Conservation (phyloP, 345 rosid species). For the Aquilaria malaccensis region DNA sequence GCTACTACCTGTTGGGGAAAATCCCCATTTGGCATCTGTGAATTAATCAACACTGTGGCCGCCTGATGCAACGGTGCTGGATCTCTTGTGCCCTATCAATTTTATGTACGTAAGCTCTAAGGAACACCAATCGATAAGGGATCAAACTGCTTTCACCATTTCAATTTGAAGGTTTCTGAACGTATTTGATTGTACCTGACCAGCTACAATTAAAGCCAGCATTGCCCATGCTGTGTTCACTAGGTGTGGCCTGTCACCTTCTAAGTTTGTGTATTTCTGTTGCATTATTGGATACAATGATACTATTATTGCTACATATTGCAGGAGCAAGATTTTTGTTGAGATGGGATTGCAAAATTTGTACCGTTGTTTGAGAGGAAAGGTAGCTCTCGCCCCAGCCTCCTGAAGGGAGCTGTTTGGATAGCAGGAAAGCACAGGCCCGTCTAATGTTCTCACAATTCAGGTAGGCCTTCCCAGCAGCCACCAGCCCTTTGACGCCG, state of each 20-base stretch:
- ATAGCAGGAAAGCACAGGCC: constrained; percentile 53
- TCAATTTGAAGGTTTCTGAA: no score
- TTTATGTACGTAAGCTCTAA: not conserved
- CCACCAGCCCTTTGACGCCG: constrained; percentile 54
- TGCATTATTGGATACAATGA: not conserved
- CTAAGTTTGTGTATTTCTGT: constrained; percentile 45
- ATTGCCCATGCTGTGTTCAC: constrained; percentile 80
- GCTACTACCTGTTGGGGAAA: constrained; percentile 53
- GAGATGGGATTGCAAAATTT: not conserved
- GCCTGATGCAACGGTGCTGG: constrained; percentile 47
- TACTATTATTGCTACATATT: not conserved
- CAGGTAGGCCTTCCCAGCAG: constrained; percentile 31
- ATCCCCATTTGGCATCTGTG: constrained; percentile 63
- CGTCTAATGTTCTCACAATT: constrained; percentile 28
- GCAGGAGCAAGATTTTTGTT: no score
- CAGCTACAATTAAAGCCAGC: constrained; percentile 56
- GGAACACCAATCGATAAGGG: not conserved
- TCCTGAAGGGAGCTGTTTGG: constrained; percentile 46
- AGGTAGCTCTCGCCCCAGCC: constrained; percentile 81
- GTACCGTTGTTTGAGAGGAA: constrained; percentile 52
- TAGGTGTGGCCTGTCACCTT: constrained; percentile 33
- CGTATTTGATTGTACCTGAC: constrained; percentile 34
- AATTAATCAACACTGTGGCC: constrained; percentile 36
- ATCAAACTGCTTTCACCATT: not conserved
- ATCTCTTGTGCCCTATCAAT: constrained; percentile 39